phyloP scores from a whole-genome alignment of 2,329 filamentous ascomycete species.

The Gaeumannomyces sp. region DNA sequence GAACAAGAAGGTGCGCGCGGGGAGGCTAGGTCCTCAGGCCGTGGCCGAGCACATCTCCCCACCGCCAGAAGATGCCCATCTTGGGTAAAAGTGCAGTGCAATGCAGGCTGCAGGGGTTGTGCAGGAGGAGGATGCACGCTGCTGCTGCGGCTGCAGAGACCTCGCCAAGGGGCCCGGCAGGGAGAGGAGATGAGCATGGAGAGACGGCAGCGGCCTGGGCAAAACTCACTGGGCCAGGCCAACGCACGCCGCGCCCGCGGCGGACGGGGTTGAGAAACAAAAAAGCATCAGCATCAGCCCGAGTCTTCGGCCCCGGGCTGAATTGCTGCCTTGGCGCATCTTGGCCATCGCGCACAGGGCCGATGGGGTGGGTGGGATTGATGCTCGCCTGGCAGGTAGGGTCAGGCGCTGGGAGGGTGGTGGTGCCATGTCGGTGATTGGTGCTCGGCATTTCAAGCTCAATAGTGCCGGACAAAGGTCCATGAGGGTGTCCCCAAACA shows the following conservation, averaged over 20 bases:
- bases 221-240: no score
- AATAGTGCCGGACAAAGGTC: slow-evolving; percentile 6
- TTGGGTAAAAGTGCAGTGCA: background rate
- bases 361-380: background rate
- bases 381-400: no score
- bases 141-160: background rate
- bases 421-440: background rate
- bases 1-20: background rate
- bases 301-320: background rate
- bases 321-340: background rate
- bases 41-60: background rate
- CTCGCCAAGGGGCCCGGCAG: background rate
- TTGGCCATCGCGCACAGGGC: background rate
- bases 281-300: background rate
- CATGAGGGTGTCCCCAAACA: no score
- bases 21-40: no score
- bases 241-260: no score
- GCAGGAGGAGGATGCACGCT: background rate
- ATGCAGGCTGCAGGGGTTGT: background rate
- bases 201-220: no score
- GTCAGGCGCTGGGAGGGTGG: background rate
- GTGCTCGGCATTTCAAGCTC: slow-evolving; percentile 7
- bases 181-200: no score
- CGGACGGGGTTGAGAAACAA: no score
- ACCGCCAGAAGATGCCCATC: background rate